phyloP scores from a whole-genome alignment of 2,329 filamentous ascomycete species.

The Calonectria honghensis region DNA sequence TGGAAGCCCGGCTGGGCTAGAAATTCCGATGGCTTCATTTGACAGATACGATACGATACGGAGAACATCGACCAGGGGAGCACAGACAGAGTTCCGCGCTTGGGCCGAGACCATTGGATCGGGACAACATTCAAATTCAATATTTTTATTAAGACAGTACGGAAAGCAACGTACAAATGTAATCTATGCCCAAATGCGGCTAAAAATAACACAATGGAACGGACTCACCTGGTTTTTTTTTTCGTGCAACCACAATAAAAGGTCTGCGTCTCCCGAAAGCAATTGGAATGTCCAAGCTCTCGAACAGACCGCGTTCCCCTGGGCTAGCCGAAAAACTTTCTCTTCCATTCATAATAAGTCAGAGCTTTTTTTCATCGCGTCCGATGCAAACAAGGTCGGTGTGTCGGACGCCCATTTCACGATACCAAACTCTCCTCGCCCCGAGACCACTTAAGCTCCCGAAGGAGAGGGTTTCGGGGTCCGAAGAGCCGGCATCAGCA shows the following conservation, averaged over 20 bases:
- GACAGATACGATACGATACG: constrained; percentile 13
- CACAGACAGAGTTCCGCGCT: neutral
- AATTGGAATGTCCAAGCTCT: constrained; percentile 3
- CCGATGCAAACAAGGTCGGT: constrained; percentile 95
- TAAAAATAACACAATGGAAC: neutral
- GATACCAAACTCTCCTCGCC: constrained; percentile 78
- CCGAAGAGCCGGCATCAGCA: constrained; percentile 78
- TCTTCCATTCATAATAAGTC: constrained; percentile 74
- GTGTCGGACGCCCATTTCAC: constrained; percentile 99
- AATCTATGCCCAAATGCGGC: constrained; percentile 10
- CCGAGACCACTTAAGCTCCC: constrained; percentile 90
- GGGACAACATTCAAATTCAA: constrained; percentile 10
- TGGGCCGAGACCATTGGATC: neutral
- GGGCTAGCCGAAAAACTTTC: constrained; percentile 27
- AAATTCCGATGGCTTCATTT: constrained; percentile 25
- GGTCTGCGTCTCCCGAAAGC: neutral
- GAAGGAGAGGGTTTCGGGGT: constrained; percentile 87
- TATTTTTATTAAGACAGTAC: neutral
- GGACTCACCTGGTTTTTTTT: neutral
- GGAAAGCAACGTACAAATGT: neutral
- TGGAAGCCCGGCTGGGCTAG: constrained; percentile 7
- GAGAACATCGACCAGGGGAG: neutral
- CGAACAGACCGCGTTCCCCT: constrained; percentile 7
- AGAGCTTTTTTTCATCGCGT: constrained; percentile 99
- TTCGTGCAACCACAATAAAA: constrained; percentile 9